Percentiles rank a stretch among this genome's conserved stretches.
phyloP scores from a whole-genome alignment of 352 stramenopile species.

The Hyaloperonospora arabidopsidis region DNA sequence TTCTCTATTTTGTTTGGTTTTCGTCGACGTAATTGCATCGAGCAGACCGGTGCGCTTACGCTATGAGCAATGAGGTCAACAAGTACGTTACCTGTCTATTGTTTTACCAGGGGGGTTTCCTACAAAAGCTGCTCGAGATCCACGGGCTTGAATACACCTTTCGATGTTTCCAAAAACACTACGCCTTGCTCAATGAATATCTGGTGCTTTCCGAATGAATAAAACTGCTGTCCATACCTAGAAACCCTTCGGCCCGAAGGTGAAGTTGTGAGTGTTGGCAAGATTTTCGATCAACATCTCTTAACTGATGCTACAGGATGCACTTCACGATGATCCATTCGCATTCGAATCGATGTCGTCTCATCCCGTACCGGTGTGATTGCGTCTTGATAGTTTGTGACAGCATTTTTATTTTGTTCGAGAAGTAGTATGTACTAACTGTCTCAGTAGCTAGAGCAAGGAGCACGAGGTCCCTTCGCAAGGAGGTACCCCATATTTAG shows the following conservation, averaged over 20 bases:
- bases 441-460: slow-evolving; percentile 40
- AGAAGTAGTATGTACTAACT: slow-evolving; percentile 28
- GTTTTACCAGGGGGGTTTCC: background rate
- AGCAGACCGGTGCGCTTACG: too few species aligned
- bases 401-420: slow-evolving; percentile 39
- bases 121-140: slow-evolving; percentile 69
- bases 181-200: slow-evolving; percentile 83
- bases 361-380: slow-evolving; percentile 45
- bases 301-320: slow-evolving; percentile 49
- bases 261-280: slow-evolving; percentile 68
- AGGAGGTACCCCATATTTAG: too few species aligned
- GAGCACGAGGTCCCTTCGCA: slow-evolving; percentile 67
- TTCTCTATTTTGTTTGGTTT: slow-evolving; percentile 5
- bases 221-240: slow-evolving; percentile 76
- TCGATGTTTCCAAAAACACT: slow-evolving; percentile 55
- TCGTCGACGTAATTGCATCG: background rate
- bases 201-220: slow-evolving; percentile 69
- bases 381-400: slow-evolving; percentile 72
- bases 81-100: slow-evolving; percentile 18
- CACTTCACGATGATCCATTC: slow-evolving; percentile 19
- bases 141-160: slow-evolving; percentile 59
- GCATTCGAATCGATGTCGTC: slow-evolving; percentile 10
- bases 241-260: slow-evolving; percentile 69
- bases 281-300: slow-evolving; percentile 80
- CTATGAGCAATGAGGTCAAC: background rate